phyloP scores from a whole-genome alignment of 352 stramenopile species.

The Phytopythium chamaehyphon region DNA sequence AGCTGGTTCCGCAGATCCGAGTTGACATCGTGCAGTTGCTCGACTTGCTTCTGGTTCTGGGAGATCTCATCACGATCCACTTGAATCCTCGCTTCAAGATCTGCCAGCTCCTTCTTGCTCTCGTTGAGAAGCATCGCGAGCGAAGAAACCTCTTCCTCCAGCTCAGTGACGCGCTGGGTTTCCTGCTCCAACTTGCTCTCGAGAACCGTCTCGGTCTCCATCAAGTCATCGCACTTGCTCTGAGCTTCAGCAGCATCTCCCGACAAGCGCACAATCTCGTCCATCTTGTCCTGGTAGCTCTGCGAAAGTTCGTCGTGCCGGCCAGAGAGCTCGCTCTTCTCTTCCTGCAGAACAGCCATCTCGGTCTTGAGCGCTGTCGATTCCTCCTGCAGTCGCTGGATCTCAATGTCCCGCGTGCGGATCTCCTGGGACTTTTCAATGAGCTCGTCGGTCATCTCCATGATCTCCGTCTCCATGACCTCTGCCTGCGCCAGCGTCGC shows the following conservation, averaged over 20 bases:
- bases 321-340: constrained; percentile 41
- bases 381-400: constrained; percentile 47
- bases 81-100: constrained; percentile 40
- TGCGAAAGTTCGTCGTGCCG: constrained; percentile 32
- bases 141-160: constrained; percentile 43
- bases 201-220: constrained; percentile 43
- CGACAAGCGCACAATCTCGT: constrained; percentile 23
- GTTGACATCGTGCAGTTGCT: constrained; percentile 49
- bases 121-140: constrained; percentile 35
- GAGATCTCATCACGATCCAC: constrained; percentile 45
- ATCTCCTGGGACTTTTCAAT: constrained; percentile 75
- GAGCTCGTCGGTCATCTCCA: constrained; percentile 74
- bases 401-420: constrained; percentile 51
- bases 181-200: constrained; percentile 38
- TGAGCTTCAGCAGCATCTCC: constrained; percentile 38
- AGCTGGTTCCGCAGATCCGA: constrained; percentile 44
- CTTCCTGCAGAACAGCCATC: constrained; percentile 37
- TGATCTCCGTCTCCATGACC: constrained; percentile 73
- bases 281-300: constrained; percentile 29
- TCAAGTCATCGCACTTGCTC: constrained; percentile 46
- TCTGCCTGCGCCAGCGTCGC: constrained; percentile 59
- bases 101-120: constrained; percentile 26
- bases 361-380: constrained; percentile 42
- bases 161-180: constrained; percentile 27
- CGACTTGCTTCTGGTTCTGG: constrained; percentile 49